phyloP scores from a whole-genome alignment of 352 stramenopile genomes.

The Globisporangium perplexum region DNA sequence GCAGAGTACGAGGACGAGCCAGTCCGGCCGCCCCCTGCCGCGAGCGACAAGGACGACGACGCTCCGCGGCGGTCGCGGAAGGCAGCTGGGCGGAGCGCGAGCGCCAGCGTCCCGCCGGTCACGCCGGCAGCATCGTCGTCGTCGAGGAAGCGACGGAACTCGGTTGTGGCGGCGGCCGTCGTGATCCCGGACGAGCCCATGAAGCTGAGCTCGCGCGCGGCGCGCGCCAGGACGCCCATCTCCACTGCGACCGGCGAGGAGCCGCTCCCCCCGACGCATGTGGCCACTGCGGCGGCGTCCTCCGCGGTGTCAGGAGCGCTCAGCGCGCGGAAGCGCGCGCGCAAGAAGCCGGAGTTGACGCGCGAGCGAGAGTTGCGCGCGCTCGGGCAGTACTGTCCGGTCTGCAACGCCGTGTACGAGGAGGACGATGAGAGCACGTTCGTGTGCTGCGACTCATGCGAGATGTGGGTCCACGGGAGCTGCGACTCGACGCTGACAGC shows the following conservation, averaged over 20 bases:
- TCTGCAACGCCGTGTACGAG: slow-evolving; percentile 84
- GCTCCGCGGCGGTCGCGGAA: slow-evolving; percentile 6
- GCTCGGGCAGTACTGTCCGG: slow-evolving; percentile 79
- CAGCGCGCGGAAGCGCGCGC: slow-evolving; percentile 34
- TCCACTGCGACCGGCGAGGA: background rate
- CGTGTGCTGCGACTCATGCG: slow-evolving; percentile 85
- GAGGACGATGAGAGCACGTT: slow-evolving; percentile 83
- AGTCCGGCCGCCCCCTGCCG: background rate
- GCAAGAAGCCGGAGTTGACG: slow-evolving; percentile 60
- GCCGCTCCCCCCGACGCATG: slow-evolving; percentile 5
- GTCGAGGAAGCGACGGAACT: slow-evolving; percentile 23
- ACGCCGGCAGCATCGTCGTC: slow-evolving; percentile 12
- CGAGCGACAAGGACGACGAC: background rate
- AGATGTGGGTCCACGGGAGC: slow-evolving; percentile 81
- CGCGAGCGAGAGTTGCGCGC: slow-evolving; percentile 73
- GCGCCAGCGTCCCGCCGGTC: background rate
- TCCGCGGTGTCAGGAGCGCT: slow-evolving; percentile 13
- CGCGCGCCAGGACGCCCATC: slow-evolving; percentile 3
- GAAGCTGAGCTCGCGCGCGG: slow-evolving; percentile 1
- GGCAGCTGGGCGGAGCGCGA: slow-evolving; percentile 1
- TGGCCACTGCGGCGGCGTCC: slow-evolving; percentile 7
- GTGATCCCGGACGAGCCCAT: background rate
- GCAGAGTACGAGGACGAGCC: slow-evolving; percentile 3
- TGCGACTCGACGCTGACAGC: slow-evolving; percentile 67
- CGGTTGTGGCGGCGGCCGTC: slow-evolving; percentile 3